Conservation (phyloP, 2,329 filamentous ascomycete genomes). For the Fusarium citri region DNA sequence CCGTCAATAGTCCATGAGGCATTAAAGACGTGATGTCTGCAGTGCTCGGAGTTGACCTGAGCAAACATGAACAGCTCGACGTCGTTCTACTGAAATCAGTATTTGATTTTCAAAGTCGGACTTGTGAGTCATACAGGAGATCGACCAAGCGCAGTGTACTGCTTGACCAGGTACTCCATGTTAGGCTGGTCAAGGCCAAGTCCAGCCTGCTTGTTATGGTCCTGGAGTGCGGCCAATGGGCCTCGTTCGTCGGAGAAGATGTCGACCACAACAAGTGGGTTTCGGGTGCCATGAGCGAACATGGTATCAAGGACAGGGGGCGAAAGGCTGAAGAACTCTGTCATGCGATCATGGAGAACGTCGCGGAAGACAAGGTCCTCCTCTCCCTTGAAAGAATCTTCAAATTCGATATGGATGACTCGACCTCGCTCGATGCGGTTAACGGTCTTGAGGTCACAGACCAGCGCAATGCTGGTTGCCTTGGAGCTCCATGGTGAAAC, state of each 20-base stretch:
- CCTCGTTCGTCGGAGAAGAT: conserved; percentile 73
- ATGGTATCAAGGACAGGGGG: conserved; percentile 78
- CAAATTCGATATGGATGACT: conserved; percentile 76
- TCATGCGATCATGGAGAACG: conserved; percentile 93
- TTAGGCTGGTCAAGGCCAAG: conserved; percentile 89
- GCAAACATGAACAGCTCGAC: conserved; percentile 99
- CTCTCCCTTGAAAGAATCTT: conserved; percentile 57
- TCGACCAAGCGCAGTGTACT: conserved; percentile 60
- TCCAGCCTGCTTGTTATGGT: conserved; percentile 86
- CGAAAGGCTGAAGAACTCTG: conserved; percentile 77
- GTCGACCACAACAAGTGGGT: conserved; percentile 78
- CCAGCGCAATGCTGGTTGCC: conserved; percentile 91
- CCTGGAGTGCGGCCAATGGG: conserved; percentile 78
- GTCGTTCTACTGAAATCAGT: conserved; percentile 64
- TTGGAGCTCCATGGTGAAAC: conserved; percentile 99
- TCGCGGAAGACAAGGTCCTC: conserved; percentile 71
- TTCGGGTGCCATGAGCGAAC: conserved; percentile 76
- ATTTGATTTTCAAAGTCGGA: conserved; percentile 24
- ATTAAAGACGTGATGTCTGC: conserved; percentile 89
- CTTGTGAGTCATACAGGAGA: conserved; percentile 61
- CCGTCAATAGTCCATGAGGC: conserved; percentile 96
- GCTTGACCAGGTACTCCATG: conserved; percentile 91
- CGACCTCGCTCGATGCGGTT: conserved; percentile 89
- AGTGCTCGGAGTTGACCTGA: conserved; percentile 98
- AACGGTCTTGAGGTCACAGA: conserved; percentile 82